Percentiles rank a stretch among this genome's conserved stretches.
Evolutionary conservation across 192 early-diverging fungal genomes (phyloP).

Genomic region (Coemansia umbellata): DNA sequence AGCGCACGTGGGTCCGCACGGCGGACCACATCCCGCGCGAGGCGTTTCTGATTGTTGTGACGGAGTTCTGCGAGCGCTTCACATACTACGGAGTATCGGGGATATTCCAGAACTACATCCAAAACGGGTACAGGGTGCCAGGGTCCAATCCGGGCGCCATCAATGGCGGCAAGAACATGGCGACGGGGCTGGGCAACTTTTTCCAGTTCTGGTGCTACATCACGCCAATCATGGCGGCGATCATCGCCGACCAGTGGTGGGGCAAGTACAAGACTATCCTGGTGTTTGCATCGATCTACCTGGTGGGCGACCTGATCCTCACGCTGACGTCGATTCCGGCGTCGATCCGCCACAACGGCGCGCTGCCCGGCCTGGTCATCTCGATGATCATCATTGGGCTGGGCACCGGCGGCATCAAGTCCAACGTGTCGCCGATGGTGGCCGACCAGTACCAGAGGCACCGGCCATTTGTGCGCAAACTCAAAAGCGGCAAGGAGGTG

Average conservation of each 20-base stretch:
- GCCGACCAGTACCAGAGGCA: constrained; percentile 60
- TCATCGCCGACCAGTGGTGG: constrained; percentile 64
- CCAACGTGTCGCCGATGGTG: constrained; percentile 68
- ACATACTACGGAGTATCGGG: constrained; percentile 57
- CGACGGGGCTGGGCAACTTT: constrained; percentile 51
- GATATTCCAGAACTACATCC: constrained; percentile 58
- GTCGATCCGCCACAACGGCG: constrained; percentile 49
- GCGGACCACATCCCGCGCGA: constrained; percentile 52
- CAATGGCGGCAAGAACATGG: constrained; percentile 44
- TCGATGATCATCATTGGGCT: constrained; percentile 64
- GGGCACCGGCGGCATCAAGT: constrained; percentile 74
- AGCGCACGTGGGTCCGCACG: constrained; percentile 48
- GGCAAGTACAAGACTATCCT: constrained; percentile 73
- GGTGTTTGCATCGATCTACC: constrained; percentile 57
- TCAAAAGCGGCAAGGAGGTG: constrained; percentile 49
- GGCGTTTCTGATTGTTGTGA: constrained; percentile 51
- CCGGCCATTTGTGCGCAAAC: constrained; percentile 50
- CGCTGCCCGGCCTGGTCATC: constrained; percentile 61
- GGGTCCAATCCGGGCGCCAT: constrained; percentile 43
- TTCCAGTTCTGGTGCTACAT: constrained; percentile 57
- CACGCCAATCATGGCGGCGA: constrained; percentile 57
- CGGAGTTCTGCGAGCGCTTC: constrained; percentile 58
- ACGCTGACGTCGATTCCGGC: constrained; percentile 58
- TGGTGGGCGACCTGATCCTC: constrained; percentile 59
- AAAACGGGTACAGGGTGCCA: constrained; percentile 38